These are phyloP conservation scores for Globisporangium okanoganense DNA, from an alignment of 352 stramenopile species.

Conservation along the genomic window DNA sequence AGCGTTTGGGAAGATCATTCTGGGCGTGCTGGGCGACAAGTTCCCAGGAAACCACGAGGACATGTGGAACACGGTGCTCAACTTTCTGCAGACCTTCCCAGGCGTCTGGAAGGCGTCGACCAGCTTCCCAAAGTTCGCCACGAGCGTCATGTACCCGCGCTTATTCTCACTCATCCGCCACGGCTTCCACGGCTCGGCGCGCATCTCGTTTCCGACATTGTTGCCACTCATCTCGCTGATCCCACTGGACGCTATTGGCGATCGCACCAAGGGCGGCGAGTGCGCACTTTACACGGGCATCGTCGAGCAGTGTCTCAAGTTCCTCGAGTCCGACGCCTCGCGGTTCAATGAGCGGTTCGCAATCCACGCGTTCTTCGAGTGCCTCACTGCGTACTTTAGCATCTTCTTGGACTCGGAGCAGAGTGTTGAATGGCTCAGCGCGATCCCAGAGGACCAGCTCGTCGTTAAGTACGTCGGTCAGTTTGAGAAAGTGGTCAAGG, in stretches of 20 bases:
- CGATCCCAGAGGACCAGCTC: conserved; percentile 19
- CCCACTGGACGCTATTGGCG: conserved; percentile 51
- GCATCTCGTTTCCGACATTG: conserved; percentile 60
- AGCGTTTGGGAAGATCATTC: conserved; percentile 65
- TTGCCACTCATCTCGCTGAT: conserved; percentile 72
- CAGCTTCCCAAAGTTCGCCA: conserved; percentile 60
- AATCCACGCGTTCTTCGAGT: conserved; percentile 71
- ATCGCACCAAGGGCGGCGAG: conserved; percentile 26
- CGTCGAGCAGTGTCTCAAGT: conserved; percentile 70
- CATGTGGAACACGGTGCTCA: conserved; percentile 76
- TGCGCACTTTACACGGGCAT: conserved; percentile 59
- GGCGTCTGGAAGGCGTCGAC: conserved; percentile 34
- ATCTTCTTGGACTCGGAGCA: conserved; percentile 50
- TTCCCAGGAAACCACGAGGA: conserved; percentile 56
- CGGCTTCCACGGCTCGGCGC: conserved; percentile 73
- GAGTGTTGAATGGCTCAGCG: conserved; percentile 28
- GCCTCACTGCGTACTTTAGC: conserved; percentile 57
- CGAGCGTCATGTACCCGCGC: conserved; percentile 55
- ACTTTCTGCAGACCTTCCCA: conserved; percentile 54
- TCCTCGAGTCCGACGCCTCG: conserved; percentile 48
- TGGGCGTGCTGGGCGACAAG: conserved; percentile 71
- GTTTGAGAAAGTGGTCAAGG: conserved; percentile 60
- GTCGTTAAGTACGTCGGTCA: conserved; percentile 46
- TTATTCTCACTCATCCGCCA: conserved; percentile 72
- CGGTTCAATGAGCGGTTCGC: conserved; percentile 49